Evolutionary conservation across 176 grass and related monocot species (phyloP).

Genomic region (Oryza punctata): DNA sequence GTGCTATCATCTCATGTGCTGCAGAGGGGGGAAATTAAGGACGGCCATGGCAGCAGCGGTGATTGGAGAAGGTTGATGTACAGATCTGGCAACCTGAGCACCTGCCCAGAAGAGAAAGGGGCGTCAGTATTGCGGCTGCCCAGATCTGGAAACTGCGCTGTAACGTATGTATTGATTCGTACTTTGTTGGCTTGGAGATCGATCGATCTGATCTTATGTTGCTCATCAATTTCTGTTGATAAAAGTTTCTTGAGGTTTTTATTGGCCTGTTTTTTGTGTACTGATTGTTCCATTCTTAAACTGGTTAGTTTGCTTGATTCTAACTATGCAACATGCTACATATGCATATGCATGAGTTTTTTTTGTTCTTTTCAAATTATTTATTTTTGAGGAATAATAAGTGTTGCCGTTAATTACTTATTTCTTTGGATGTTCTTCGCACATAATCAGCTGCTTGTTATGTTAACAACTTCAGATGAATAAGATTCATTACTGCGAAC

Average conservation of each 20-base stretch:
- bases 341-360: too few relatives aligned
- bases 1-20: constrained; percentile 45
- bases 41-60: constrained; percentile 24
- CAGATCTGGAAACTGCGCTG: constrained; percentile 42
- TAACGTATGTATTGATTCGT: constrained; percentile 9
- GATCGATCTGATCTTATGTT: constrained; percentile 1
- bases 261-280: not conserved
- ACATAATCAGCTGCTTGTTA: not conserved
- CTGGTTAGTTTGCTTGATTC: not conserved
- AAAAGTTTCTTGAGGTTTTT: not conserved
- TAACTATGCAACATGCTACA: too few relatives aligned
- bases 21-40: not conserved
- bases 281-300: not conserved
- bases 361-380: too few relatives aligned
- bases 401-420: not conserved
- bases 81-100: constrained; percentile 16
- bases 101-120: constrained; percentile 19
- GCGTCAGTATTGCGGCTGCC: constrained; percentile 3
- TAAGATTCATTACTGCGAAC: not conserved
- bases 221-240: not conserved
- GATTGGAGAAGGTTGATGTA: not conserved
- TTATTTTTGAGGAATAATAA: not conserved
- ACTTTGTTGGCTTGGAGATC: not conserved
- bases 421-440: not conserved
- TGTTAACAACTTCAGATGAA: not conserved